Percentiles rank a stretch among this genome's conserved stretches.
Evolutionary conservation across 257 asterid species (phyloP).

Genomic region (Nicotiana sylvestris): DNA sequence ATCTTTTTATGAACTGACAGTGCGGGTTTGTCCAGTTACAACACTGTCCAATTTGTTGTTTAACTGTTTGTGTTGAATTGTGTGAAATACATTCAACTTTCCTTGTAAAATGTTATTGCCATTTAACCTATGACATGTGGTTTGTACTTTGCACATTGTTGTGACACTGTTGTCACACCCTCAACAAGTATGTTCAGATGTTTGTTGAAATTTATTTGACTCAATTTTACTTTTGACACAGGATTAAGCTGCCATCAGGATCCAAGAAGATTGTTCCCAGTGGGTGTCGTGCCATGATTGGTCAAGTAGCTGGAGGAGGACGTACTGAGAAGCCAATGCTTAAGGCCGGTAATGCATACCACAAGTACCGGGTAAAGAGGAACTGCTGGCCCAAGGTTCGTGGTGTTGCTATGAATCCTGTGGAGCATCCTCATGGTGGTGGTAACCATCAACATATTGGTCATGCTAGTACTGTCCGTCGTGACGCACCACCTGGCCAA

Average conservation of each 20-base stretch:
- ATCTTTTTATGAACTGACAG: background rate
- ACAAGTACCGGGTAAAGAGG: constrained; percentile 72
- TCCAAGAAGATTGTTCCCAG: constrained; percentile 75
- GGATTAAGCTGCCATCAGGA: constrained; percentile 80
- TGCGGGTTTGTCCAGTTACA: background rate
- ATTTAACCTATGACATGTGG: background rate
- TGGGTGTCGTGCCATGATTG: constrained; percentile 80
- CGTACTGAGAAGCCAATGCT: constrained; percentile 74
- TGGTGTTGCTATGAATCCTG: constrained; percentile 90
- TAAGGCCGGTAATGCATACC: constrained; percentile 77
- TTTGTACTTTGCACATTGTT: background rate
- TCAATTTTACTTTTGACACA: constrained; percentile 21
- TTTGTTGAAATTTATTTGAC: background rate
- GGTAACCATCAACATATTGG: constrained; percentile 89
- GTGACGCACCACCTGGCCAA: constrained; percentile 84
- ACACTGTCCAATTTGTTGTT: no score
- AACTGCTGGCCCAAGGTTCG: constrained; percentile 82
- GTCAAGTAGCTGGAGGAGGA: constrained; percentile 86
- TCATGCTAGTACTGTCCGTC: constrained; percentile 75
- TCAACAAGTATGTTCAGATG: background rate
- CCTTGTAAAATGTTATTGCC: no score
- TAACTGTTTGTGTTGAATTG: background rate
- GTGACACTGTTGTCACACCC: background rate
- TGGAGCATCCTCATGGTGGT: constrained; percentile 88
- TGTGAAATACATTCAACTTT: no score